Conservation (phyloP, 257 asterid species). For the Scutellaria minor region DNA sequence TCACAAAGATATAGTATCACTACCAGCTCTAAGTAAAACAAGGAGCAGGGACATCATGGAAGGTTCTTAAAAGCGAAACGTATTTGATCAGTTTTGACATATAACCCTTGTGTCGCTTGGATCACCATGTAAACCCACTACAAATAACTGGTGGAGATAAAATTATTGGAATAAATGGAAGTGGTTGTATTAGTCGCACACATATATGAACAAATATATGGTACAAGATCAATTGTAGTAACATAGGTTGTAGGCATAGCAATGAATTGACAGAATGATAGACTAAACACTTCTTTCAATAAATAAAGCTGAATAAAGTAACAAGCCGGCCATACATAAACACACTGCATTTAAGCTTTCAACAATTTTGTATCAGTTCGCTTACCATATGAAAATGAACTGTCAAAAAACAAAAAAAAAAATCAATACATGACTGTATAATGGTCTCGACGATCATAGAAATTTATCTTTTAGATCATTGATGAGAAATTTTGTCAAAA, state of each 20-base stretch:
- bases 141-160: not conserved
- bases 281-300: not conserved
- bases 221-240: not conserved
- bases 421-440: not conserved
- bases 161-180: not conserved
- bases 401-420: not conserved
- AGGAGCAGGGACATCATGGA: too few species aligned
- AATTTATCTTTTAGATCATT: not conserved
- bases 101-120: not conserved
- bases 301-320: not conserved
- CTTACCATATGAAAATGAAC: not conserved
- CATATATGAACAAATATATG: not conserved
- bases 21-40: too few species aligned
- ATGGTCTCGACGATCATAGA: not conserved
- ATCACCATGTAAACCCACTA: slow-evolving; percentile 7
- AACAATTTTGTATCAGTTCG: not conserved
- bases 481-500: not conserved
- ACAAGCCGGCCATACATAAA: not conserved
- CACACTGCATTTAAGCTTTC: not conserved
- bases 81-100: not conserved
- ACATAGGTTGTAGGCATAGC: not conserved
- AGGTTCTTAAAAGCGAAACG: not conserved
- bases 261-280: not conserved
- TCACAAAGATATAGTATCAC: too few species aligned
- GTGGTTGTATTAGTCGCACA: not conserved